Evolutionary conservation across 2,329 filamentous ascomycete genomes (phyloP), one percentile per base, ranked within the genome.

Genomic region (Exophiala viscosa): DNA sequence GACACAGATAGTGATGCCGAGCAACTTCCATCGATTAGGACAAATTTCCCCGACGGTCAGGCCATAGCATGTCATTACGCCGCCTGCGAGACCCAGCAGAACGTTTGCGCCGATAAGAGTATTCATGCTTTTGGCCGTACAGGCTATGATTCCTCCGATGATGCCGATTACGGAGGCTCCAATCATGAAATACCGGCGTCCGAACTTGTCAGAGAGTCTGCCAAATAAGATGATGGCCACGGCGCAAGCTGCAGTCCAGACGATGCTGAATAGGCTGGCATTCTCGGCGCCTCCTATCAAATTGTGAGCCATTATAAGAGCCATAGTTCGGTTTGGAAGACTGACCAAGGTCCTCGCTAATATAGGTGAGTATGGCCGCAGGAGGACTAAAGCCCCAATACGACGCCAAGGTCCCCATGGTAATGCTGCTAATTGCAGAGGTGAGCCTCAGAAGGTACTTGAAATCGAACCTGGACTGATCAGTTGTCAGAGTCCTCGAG

Each of bases 51-150:
- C 53, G 10, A 52, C 32, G 17, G 53, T 52, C 20, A 56, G 33
- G 34, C 49, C 45, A 34, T 52, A 56, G 45, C 49, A 52, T 31
- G 50, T 52, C 13, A 50, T 46, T 8, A 54, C 51, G 17, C 46
- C 51, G 7, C 38, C 45, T 14, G 49, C 31, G 31, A 52, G 49
- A 38, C 53, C 45, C 6, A 52, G 28, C 34, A 51, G 14, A 8
- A 58, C 55, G 42, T 55, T 57, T 31, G 65, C 65, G 10, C 62
- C 67, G 36, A 69, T 61, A 15, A 69, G 52, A 2, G 63, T 63
- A 34, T 67, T 57, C 52, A 69, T 66, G 31, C 54, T 61, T 34
- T 66, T 50, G 13, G 66, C 66, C 8, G 62, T 66, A 13, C 51
- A 61, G 5, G 62, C 65, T 15, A 69, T 59, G 39, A 68, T 66